A percentile compares a stretch with the other conserved stretches of the same genome.
phyloP scores from a whole-genome alignment of 2,329 filamentous ascomycete species.

The Clonostachys solani region DNA sequence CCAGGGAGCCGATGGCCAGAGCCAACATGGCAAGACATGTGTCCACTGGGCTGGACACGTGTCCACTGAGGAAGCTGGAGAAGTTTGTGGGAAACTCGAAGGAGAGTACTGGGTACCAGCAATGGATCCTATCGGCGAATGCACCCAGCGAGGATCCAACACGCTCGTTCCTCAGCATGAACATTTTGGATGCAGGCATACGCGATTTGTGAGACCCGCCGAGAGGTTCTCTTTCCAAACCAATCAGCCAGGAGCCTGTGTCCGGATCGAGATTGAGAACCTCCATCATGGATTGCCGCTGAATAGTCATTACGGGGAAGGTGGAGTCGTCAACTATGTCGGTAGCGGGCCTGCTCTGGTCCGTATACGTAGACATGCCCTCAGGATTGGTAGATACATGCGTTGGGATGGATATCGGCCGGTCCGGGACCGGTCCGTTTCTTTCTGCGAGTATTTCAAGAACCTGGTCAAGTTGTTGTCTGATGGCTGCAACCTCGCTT shows the following conservation, averaged over 20 bases:
- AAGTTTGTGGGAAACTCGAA: not conserved
- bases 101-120: not conserved
- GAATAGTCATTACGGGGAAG: not conserved
- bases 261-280: not conserved
- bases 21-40: not conserved
- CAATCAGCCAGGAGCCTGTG: not conserved
- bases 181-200: not conserved
- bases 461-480: no score
- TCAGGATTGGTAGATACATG: no score
- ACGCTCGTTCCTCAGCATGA: not conserved
- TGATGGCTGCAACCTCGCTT: no score
- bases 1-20: not conserved
- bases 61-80: not conserved
- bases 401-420: no score
- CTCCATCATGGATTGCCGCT: not conserved
- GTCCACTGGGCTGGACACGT: not conserved
- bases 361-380: no score
- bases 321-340: not conserved
- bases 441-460: no score
- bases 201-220: not conserved
- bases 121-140: not conserved
- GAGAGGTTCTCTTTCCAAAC: not conserved
- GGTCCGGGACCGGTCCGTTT: no score
- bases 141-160: not conserved
- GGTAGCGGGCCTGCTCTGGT: no score